Evolutionary conservation across 768 basidiomycete species (phyloP).

Genomic region (Lepiota brunneoincarnata): DNA sequence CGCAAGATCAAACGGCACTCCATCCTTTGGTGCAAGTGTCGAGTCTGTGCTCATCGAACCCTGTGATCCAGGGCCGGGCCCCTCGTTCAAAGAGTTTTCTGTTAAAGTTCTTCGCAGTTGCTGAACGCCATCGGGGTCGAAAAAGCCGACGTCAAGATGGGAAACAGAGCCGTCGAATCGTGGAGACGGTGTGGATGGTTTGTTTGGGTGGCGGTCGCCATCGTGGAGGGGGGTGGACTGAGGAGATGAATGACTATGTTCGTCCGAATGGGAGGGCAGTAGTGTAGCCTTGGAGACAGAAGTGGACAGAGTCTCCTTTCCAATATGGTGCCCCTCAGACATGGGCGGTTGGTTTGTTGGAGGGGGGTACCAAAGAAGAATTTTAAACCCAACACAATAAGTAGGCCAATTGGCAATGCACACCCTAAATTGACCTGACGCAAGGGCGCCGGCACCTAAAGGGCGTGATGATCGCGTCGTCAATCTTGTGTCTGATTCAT

Average conservation of each 20-base stretch:
- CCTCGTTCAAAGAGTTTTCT: constrained; percentile 17
- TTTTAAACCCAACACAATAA: background rate
- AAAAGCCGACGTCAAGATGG: constrained; percentile 45
- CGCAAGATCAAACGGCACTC: constrained; percentile 36
- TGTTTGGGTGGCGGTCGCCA: background rate
- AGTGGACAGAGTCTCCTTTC: constrained; percentile 9
- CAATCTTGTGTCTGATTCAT: too few relatives aligned
- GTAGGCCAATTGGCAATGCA: background rate
- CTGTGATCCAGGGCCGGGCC: background rate
- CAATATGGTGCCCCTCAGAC: constrained; percentile 10
- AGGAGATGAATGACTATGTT: background rate
- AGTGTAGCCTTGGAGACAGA: background rate
- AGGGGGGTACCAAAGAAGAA: background rate
- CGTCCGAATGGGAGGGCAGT: background rate
- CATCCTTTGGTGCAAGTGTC: constrained; percentile 21
- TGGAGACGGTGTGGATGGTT: constrained; percentile 3
- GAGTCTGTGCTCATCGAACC: background rate
- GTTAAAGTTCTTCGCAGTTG: constrained; percentile 39
- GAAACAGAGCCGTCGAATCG: constrained; percentile 23
- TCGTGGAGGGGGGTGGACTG: background rate
- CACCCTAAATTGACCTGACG: background rate
- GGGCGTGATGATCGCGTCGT: background rate
- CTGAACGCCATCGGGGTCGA: constrained; percentile 53
- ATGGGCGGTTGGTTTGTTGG: background rate
- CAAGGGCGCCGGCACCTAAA: background rate